Evolutionary conservation across 148 eudicot genomes (phyloP), one percentile per base, ranked within the genome.

Genomic region (Silene uniflora): DNA sequence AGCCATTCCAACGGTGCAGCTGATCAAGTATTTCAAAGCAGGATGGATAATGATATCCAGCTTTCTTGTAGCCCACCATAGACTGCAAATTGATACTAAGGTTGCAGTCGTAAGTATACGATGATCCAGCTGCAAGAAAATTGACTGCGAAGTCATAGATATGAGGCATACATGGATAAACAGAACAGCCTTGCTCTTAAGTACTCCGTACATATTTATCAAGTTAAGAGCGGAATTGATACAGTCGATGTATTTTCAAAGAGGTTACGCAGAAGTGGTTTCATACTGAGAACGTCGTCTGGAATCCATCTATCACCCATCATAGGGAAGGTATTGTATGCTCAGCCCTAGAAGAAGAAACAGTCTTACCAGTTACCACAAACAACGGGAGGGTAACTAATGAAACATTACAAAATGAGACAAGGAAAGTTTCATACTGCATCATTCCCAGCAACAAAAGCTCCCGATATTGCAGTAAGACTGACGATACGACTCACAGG

Each of bases 391-490:
- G 23, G 24, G 21, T 62, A 25, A 11, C 13, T 21, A 59, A 47
- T 29, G 9, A 58, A 56, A 49, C 23, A 32, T 24, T 63, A 71
- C 19, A 49, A 12, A 12, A 61, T 9, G 72, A 62, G n/a, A 25
- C 49, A 67, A 58, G 42, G 46, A 52, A 59, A 67, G 56, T 69
- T 59, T 73, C 89, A 84, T 92, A 95, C 99, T 35, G 97, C 99
- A 79, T 95, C 99, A 88, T 95, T 95, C 69, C 99, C 99, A 49
- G 99, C 99, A 79, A 95, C 99, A 87, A 95, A 95, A 56, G 99
- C 99, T 67, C 99, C 98, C 2, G 98, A 95, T 39, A 95, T 79
- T 55, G 98, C 99, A 68, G 97, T 92, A 63, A 92, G 54, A 25
- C 97, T 97, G 75, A 95, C 97, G 78, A 95, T 88, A 76, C 92